Evolutionary conservation across 306 rosid genomes (phyloP).

Genomic region (Fragaria ananassa): DNA sequence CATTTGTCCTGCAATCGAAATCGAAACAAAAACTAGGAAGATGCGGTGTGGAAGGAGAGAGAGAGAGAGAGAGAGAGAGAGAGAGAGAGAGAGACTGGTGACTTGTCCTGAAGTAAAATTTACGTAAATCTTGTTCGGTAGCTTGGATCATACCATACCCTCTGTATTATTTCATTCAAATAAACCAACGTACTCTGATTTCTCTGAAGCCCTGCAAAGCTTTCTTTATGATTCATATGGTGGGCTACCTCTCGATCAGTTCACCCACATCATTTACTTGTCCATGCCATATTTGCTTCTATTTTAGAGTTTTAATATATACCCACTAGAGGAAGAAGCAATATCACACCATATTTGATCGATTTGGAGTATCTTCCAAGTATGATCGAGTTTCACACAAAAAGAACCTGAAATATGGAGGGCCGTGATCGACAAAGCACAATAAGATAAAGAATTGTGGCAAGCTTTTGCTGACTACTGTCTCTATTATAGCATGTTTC

Average conservation of each 20-base stretch:
- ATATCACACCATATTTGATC: neutral
- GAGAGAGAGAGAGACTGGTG: neutral
- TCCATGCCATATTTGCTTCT: neutral
- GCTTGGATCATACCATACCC: neutral
- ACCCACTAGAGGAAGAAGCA: neutral
- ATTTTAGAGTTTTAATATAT: neutral
- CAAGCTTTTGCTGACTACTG: neutral
- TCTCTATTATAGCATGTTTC: neutral
- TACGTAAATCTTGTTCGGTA: neutral
- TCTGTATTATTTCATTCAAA: conserved; percentile 1
- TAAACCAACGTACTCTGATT: neutral
- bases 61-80: no score
- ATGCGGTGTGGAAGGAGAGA: no score
- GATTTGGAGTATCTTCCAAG: conserved; percentile 1
- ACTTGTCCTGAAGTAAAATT: neutral
- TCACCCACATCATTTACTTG: neutral
- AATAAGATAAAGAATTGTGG: neutral
- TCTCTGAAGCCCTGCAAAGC: neutral
- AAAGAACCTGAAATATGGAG: neutral
- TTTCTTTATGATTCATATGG: neutral
- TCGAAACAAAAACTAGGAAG: no score
- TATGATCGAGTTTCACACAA: neutral
- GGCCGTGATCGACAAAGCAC: neutral
- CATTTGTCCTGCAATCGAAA: no score
- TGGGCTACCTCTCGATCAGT: neutral